Evolutionary conservation across 352 stramenopile genomes (phyloP), one percentile per base, ranked within the genome.

Genomic region (Achlya hypogyna): DNA sequence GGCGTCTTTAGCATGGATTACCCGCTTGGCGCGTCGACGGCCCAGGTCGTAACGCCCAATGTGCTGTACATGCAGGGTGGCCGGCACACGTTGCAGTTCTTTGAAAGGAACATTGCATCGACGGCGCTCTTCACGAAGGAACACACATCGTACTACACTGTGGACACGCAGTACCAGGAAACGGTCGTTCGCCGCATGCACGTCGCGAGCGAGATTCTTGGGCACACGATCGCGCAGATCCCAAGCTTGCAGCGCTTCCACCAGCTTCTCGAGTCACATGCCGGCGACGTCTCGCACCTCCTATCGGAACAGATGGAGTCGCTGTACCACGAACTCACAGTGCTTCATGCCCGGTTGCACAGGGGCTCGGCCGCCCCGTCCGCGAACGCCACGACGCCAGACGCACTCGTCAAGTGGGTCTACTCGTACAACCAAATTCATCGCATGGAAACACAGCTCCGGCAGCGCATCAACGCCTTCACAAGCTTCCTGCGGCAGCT

Each of bases 181-280:
- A 54, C 28, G 22, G 22, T 65, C 18, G 47, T 43, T 18, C 47
- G 43, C 16, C 59, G 43, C 31, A 51, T 65, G 38, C 59, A 92
- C 51, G 77, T 93, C 34, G 83, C 85, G 47, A 87, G 80, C 65
- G 77, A 82, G 35, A 84, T 91, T 65, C 86, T 93, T 56, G 83
- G 89, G 68, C 81, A 91, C 81, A 92, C 82, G 56, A 71, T 93
- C 65, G 83, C 90, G 68, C 85, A 88, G 51, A 85, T 93, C 54
- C 85, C 85, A 52, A 91, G 83, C 72, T 72, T 93, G 25, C 80
- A 89, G 65, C 82, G 81, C 51, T 85, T 93, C 65, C 84, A 93
- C 69, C 69, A 76, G 27, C 73, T 93, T 29, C 72, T 91, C 23
- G 85, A 89, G 69, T 63, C 77, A 59, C 87, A 94, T 51, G 75